These are phyloP conservation scores for Podaxis pistillaris DNA, from an alignment of 768 basidiomycete species.

Conservation along the genomic window DNA sequence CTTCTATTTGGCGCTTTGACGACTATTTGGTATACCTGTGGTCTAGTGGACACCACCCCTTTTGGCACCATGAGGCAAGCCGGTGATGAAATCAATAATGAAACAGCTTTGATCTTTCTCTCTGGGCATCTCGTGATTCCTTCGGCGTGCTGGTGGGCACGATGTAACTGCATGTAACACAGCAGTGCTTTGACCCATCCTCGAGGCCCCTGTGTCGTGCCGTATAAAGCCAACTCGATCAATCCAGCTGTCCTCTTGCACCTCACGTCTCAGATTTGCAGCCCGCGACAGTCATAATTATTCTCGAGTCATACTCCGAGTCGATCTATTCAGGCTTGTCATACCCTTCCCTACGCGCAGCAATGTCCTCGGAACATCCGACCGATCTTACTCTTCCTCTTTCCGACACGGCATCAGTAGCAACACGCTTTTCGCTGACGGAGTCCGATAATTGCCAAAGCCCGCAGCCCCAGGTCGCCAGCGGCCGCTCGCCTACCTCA, in stretches of 20 bases:
- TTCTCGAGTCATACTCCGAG: neutral
- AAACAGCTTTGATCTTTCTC: neutral
- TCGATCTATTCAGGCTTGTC: neutral
- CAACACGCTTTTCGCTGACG: neutral
- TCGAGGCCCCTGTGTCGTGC: neutral
- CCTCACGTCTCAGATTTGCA: neutral
- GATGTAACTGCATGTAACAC: neutral
- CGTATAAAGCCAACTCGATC: neutral
- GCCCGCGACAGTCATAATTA: neutral
- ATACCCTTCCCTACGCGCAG: neutral
- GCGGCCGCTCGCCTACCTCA: neutral
- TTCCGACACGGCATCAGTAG: neutral
- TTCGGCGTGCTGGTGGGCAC: neutral
- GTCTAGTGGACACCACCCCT: neutral
- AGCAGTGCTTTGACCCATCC: neutral
- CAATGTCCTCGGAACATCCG: neutral
- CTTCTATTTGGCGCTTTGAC: neutral
- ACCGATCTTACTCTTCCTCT: neutral
- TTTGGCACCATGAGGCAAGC: slow-evolving; percentile 8
- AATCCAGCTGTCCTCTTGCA: neutral
- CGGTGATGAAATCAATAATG: neutral
- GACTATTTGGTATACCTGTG: neutral
- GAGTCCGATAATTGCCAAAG: neutral
- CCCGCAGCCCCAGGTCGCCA: neutral
- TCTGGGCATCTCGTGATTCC: neutral